phyloP scores from a whole-genome alignment of 305 asterid species.

The Fraxinus sp. region DNA sequence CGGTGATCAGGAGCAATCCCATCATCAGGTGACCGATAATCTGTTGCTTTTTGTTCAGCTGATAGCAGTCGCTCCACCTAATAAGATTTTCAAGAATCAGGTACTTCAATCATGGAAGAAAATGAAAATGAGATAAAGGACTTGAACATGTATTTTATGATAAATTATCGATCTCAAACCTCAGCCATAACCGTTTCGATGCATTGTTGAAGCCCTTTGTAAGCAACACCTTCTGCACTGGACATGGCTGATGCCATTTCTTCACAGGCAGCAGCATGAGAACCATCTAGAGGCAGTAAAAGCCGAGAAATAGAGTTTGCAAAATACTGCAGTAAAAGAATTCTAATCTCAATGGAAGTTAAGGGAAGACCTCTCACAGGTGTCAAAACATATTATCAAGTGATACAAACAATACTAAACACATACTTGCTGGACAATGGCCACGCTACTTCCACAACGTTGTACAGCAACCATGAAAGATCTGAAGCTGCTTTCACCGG shows the following conservation, averaged over 20 bases:
- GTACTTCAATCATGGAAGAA: slow-evolving; percentile 12
- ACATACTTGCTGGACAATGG: slow-evolving; percentile 94
- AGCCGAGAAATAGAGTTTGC: slow-evolving; percentile 90
- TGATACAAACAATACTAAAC: slow-evolving; percentile 20
- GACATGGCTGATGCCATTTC: slow-evolving; percentile 99
- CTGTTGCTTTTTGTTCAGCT: slow-evolving; percentile 92
- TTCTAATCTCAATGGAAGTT: slow-evolving; percentile 17
- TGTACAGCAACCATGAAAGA: slow-evolving; percentile 99
- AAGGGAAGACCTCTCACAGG: slow-evolving; percentile 1
- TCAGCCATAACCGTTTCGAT: slow-evolving; percentile 96
- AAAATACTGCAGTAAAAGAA: slow-evolving; percentile 65
- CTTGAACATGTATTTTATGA: slow-evolving; percentile 9
- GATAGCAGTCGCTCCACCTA: slow-evolving; percentile 92
- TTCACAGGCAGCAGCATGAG: slow-evolving; percentile 97
- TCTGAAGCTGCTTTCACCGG: slow-evolving; percentile 97
- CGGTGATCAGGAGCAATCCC: slow-evolving; percentile 92
- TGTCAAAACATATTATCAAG: slow-evolving; percentile 14
- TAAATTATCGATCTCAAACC: slow-evolving; percentile 47
- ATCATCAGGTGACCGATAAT: slow-evolving; percentile 90
- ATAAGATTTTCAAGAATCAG: slow-evolving; percentile 23
- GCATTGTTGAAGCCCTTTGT: slow-evolving; percentile 98
- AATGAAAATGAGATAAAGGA: slow-evolving; percentile 10
- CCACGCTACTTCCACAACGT: slow-evolving; percentile 99
- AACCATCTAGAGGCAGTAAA: slow-evolving; percentile 91
- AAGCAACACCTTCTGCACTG: slow-evolving; percentile 90